Conservation (phyloP, 371 early-diverging fungal species). For the Rhizomucor pusillus region DNA sequence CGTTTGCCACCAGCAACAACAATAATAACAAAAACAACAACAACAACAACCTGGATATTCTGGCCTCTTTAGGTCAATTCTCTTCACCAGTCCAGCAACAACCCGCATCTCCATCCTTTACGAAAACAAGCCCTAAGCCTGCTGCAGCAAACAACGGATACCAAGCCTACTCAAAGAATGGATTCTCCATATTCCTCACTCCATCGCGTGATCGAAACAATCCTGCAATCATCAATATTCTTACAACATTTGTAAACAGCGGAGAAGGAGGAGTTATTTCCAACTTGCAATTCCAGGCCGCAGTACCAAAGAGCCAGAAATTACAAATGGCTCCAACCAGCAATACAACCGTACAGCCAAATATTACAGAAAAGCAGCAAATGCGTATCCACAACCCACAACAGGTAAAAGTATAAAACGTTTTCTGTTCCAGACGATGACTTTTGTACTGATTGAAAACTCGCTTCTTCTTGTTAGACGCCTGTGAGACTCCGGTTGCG, state of each 20-base stretch:
- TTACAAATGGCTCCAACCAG: slow-evolving; percentile 83
- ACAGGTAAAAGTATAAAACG: slow-evolving; percentile 46
- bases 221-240: slow-evolving; percentile 63
- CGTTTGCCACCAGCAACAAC: slow-evolving; percentile 5
- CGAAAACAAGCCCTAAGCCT: slow-evolving; percentile 19
- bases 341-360: slow-evolving; percentile 56
- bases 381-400: slow-evolving; percentile 87
- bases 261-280: slow-evolving; percentile 52
- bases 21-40: neutral
- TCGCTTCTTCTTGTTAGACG: slow-evolving; percentile 41
- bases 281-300: slow-evolving; percentile 83
- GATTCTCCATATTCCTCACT: slow-evolving; percentile 66
- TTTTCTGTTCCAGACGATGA: no score
- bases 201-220: slow-evolving; percentile 62
- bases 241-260: slow-evolving; percentile 67
- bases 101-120: slow-evolving; percentile 6
- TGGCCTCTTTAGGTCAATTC: slow-evolving; percentile 15
- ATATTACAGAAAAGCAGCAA: slow-evolving; percentile 67
- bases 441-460: neutral
- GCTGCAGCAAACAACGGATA: slow-evolving; percentile 29
- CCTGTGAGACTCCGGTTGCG: slow-evolving; percentile 75
- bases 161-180: slow-evolving; percentile 76
- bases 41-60: slow-evolving; percentile 9
- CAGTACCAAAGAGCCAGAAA: slow-evolving; percentile 87
- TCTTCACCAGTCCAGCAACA: slow-evolving; percentile 2